These are phyloP conservation scores for Myxozyma geophila DNA, from an alignment of 805 yeast species.

Conservation along the genomic window DNA sequence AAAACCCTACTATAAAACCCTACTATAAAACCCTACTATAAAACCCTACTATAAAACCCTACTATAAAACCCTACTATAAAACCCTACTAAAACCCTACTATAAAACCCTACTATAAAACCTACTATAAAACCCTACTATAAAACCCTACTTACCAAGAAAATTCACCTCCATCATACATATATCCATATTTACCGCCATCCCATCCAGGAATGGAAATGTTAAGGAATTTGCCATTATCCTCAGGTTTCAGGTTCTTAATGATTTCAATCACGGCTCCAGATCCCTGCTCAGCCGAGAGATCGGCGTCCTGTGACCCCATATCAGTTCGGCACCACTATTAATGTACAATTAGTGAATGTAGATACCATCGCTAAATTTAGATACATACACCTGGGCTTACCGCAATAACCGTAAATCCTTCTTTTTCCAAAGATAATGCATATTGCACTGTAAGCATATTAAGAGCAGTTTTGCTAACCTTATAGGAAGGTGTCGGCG, in stretches of 20 bases:
- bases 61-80: no score
- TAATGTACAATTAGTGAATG: no score
- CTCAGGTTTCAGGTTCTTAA: background rate
- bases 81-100: no score
- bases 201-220: background rate
- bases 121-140: no score
- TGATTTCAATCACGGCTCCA: background rate
- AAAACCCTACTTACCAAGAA: no score
- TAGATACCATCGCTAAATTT: background rate
- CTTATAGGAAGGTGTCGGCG: background rate
- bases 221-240: background rate
- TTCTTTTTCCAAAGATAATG: background rate
- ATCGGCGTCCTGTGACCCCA: conserved; percentile 3
- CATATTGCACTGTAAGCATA: background rate
- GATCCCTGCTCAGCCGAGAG: background rate
- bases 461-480: conserved; percentile 1
- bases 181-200: no score
- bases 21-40: no score
- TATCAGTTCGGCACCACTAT: conserved; percentile 1
- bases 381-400: background rate
- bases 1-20: no score
- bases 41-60: no score
- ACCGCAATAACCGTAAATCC: conserved; percentile 1
- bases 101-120: no score
- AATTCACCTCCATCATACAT: background rate